Evolutionary conservation across 2,329 filamentous ascomycete genomes (phyloP).

Genomic region (Ophiocordyceps camponoti-floridani): DNA sequence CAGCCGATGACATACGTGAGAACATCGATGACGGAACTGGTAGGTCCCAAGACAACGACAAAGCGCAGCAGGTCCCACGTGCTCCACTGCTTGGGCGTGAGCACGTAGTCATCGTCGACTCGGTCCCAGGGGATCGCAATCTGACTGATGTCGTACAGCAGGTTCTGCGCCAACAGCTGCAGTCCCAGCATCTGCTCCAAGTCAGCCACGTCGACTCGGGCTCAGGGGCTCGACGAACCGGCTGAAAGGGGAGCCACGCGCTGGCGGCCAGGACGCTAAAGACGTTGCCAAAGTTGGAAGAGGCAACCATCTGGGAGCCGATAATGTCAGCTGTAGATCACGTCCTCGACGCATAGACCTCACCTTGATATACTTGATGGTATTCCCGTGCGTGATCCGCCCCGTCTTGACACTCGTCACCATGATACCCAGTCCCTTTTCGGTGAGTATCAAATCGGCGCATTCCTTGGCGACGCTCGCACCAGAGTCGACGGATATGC

Average conservation of each 20-base stretch:
- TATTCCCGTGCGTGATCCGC: slow-evolving; percentile 10
- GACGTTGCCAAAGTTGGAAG: slow-evolving; percentile 13
- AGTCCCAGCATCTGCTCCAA: slow-evolving; percentile 7
- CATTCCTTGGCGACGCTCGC: slow-evolving; percentile 12
- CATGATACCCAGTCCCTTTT: slow-evolving; percentile 12
- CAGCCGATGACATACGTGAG: slow-evolving; percentile 8
- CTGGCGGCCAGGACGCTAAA: slow-evolving; percentile 11
- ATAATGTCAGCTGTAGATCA: neutral
- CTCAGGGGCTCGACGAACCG: slow-evolving; percentile 1
- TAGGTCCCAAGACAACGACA: slow-evolving; percentile 9
- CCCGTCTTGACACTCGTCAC: slow-evolving; percentile 9
- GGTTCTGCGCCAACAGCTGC: slow-evolving; percentile 11
- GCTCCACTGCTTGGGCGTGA: slow-evolving; percentile 9
- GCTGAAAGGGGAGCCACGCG: slow-evolving; percentile 11
- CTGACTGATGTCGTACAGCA: slow-evolving; percentile 12
- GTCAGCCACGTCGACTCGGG: neutral
- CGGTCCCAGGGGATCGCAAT: slow-evolving; percentile 13
- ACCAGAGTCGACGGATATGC: slow-evolving; percentile 13
- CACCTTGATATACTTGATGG: slow-evolving; percentile 12
- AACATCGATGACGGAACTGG: slow-evolving; percentile 11
- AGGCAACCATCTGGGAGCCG: slow-evolving; percentile 9
- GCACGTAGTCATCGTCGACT: slow-evolving; percentile 10
- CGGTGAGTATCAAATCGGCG: slow-evolving; percentile 11
- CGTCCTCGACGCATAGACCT: neutral
- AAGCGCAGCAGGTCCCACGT: slow-evolving; percentile 11